Evolutionary conservation across 2,329 filamentous ascomycete genomes (phyloP), one percentile per base, ranked within the genome.

Genomic region (Pseudodiploospora longispora): DNA sequence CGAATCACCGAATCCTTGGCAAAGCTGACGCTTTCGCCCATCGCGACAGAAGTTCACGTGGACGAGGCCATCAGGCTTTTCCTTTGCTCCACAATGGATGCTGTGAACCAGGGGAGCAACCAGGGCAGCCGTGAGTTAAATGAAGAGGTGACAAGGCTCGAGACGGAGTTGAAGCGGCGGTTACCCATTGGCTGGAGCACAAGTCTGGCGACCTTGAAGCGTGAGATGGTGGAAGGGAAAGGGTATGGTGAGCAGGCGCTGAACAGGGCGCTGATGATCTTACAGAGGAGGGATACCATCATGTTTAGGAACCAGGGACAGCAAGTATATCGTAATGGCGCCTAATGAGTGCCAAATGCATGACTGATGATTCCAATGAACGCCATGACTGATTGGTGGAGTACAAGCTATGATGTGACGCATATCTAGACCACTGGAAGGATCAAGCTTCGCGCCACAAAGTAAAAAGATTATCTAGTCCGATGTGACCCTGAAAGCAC

Each of bases 61-160:
- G 91, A 98, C 59, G 93, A 98, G 69, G 93, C 93, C 3, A 98
- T 98, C 57, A 84, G 93, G 0, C 77, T 98, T 10, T 98, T 98
- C 82, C 72, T 98, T 30, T 93, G 90, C 52, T 90, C 84, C 4
- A 98, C 93, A 46, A 97, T 98, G 93, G 91, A 98, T 59, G 93
- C 93, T 6, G 89, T 97, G 45, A 91, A 87, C 47, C 88, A 95
- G 57, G 91, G 90, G 48, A 83, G 85, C 53, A 86, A 83, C 51
- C 80, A 86, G 55, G 87, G 87, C 33, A 89, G 83, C 58, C 84
- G 87, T 50, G 91, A 97, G 66, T 71, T 97, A 44, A 91, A 94
- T 65, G 88, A 95, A 41, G 93, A 97, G 63, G 86, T 87, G 5
- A 75, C 76, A 52, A 88, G 87, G 55, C 79, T 97, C 5, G 93